Base-by-base conservation (phyloP, 352 stramenopile species). In the Phytophthora cactorum region DNA sequence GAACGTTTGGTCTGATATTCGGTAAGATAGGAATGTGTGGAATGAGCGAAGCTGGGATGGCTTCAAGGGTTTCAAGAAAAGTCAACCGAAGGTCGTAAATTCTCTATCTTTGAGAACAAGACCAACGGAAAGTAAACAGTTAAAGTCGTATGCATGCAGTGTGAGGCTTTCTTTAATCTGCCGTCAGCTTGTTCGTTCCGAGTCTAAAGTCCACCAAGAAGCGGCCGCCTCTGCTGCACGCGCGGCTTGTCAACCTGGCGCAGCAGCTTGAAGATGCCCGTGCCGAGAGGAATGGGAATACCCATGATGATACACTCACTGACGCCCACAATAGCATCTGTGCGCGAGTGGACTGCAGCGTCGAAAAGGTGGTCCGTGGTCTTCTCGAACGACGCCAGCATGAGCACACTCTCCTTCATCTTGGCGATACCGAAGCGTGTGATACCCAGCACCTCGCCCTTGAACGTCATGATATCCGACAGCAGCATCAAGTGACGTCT, bases 251-350 rank as follows among this genome's bases (percentile, higher is more conserved):
- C 86, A 0, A 94, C 88, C 63, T 93, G 81, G 44, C 86, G 86
- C 46, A 98, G 70, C 28, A 99, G 77, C 70, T 99, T 99, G 81
- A 99, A 99, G 36, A 99, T 88, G 38, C 98, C 98, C 29, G 98
- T 99, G 39, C 98, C 98, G 51, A 99, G 64, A 7, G 95, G 96
- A 65, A 99, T 98, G 39, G 97, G 97, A 50, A 99, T 99, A n/a
- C 98, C 98, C 97, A 99, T 99, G 77, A 99, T 99, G 74, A 99
- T 99, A 67, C 98, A 99, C 81, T 99, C 95, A 47, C 94, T 98
- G 52, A 99, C 98, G 38, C 98, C 98, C 28, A 99, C 97, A 75
- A 99, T 99, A 17, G 95, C 90, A 72, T 99, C 98, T 55, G 91
- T 98, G 60, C 97, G 88, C 31, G 91, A 97, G 81, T 99, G 98